A percentile compares a stretch with the other conserved stretches of the same genome.
Conservation (phyloP, 495 filamentous ascomycete genomes). For the Penicillium diatomitis region DNA sequence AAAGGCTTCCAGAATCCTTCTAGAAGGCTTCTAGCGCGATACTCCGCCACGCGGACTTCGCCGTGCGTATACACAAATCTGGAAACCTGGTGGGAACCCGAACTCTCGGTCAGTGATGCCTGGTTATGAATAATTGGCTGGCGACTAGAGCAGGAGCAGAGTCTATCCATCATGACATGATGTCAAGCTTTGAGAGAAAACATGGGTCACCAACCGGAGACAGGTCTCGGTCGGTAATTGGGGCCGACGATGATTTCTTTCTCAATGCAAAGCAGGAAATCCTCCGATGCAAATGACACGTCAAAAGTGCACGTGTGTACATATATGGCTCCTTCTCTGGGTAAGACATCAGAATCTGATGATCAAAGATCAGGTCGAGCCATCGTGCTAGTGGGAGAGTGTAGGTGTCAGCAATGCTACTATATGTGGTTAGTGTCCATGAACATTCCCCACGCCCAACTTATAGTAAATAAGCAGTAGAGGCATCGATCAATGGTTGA, state of each 20-base stretch:
- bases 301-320: too few relatives aligned
- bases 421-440: too few relatives aligned
- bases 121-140: not conserved
- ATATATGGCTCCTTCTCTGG: too few relatives aligned
- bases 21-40: constrained; percentile 27
- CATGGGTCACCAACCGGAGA: not conserved
- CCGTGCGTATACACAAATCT: not conserved
- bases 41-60: constrained; percentile 10
- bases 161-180: not conserved
- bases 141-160: not conserved
- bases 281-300: too few relatives aligned
- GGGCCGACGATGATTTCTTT: not conserved
- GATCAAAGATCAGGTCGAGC: too few relatives aligned
- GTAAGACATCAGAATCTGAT: too few relatives aligned
- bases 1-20: constrained; percentile 26
- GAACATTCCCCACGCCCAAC: too few relatives aligned
- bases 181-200: not conserved
- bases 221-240: not conserved
- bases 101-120: not conserved
- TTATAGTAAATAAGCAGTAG: too few relatives aligned
- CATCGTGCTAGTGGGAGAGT: too few relatives aligned
- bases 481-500: too few relatives aligned
- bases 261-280: too few relatives aligned
- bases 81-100: not conserved
- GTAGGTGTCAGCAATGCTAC: too few relatives aligned